Percentiles rank a stretch among this genome's conserved stretches.
Conservation (phyloP, 805 yeast species). For the Kluyveromyces aestuarii region DNA sequence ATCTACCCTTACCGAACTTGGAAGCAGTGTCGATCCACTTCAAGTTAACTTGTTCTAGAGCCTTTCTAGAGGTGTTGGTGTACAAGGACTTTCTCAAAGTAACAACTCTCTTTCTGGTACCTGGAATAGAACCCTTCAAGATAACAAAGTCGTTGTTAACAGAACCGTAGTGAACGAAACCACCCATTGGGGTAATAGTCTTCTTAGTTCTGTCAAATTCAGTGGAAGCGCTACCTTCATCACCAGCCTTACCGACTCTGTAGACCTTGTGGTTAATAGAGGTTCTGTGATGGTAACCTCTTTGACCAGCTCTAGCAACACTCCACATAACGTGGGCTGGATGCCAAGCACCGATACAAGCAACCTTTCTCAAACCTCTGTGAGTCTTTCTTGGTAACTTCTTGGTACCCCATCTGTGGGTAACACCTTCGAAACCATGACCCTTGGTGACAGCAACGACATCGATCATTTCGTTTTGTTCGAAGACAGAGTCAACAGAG, state of each 20-base stretch:
- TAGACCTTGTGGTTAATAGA: conserved; percentile 99
- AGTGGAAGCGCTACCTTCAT: conserved; percentile 91
- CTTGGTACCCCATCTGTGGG: conserved; percentile 99
- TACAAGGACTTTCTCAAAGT: conserved; percentile 97
- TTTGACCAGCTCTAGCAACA: conserved; percentile 99
- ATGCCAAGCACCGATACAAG: conserved; percentile 99
- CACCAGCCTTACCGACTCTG: conserved; percentile 97
- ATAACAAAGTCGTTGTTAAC: conserved; percentile 96
- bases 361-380: conserved; percentile 99
- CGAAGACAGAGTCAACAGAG: conserved; percentile 90
- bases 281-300: conserved; percentile 99
- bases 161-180: conserved; percentile 98
- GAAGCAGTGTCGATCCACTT: conserved; percentile 99
- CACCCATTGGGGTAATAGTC: conserved; percentile 99
- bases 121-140: conserved; percentile 99
- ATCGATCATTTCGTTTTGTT: conserved; percentile 97
- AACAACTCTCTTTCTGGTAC: conserved; percentile 99
- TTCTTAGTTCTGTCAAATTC: conserved; percentile 99
- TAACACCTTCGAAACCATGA: conserved; percentile 99
- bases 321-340: conserved; percentile 99
- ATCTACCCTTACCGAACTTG: conserved; percentile 99
- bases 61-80: conserved; percentile 97
- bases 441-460: conserved; percentile 99
- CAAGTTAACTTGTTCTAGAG: conserved; percentile 90
- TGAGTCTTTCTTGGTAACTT: conserved; percentile 99